Evolutionary conservation across 352 stramenopile genomes (phyloP).

Genomic region (Phytophthora sp.): DNA sequence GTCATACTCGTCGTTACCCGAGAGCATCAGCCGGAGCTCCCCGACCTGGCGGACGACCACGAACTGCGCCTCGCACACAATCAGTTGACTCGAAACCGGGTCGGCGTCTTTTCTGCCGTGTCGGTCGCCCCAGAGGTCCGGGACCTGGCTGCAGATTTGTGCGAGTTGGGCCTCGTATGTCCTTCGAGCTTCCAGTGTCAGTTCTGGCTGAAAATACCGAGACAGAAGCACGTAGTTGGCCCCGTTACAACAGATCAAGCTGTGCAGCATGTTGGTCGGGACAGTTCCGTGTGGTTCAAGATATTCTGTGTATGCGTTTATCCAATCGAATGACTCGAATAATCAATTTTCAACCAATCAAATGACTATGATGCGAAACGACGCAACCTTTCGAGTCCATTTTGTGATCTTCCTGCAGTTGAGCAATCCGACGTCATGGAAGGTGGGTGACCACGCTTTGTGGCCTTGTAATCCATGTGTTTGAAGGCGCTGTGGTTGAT

Average conservation of each 20-base stretch:
- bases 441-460: conserved; percentile 22
- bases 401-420: conserved; percentile 39
- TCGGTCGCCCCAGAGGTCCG: conserved; percentile 39
- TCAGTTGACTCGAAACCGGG: conserved; percentile 40
- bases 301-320: background rate
- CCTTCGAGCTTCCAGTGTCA: conserved; percentile 51
- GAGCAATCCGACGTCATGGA: conserved; percentile 33
- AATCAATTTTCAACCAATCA: conserved; percentile 20
- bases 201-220: conserved; percentile 62
- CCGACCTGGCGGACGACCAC: conserved; percentile 65
- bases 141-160: conserved; percentile 47
- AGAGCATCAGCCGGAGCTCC: conserved; percentile 67
- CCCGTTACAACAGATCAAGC: conserved; percentile 68
- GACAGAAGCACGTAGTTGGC: conserved; percentile 71
- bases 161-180: conserved; percentile 61
- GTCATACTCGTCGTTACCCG: conserved; percentile 70
- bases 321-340: background rate
- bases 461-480: background rate
- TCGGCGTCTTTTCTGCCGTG: conserved; percentile 22
- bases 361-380: conserved; percentile 9
- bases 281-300: background rate
- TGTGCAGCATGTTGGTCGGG: conserved; percentile 60
- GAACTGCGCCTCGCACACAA: conserved; percentile 62
- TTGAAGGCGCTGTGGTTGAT: background rate
- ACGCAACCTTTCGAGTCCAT: conserved; percentile 28